phyloP scores from a whole-genome alignment of 495 filamentous ascomycete genomes.

The Astrocystis sublimbata region DNA sequence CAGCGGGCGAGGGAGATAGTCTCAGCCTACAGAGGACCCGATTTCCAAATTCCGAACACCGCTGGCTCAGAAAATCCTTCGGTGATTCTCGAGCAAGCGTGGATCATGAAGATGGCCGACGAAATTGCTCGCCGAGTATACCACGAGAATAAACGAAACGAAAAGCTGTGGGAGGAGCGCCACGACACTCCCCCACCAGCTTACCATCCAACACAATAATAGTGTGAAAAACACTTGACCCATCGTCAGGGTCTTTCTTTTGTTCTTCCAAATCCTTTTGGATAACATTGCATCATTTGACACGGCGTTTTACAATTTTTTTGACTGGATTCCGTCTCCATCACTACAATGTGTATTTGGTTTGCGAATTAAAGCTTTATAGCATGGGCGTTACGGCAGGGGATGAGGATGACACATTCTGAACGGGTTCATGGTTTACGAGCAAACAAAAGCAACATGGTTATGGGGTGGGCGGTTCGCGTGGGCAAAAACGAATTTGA shows the following conservation, averaged over 20 bases:
- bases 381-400: conserved; percentile 30
- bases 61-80: conserved; percentile 43
- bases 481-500: conserved; percentile 3
- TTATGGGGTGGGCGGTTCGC: neutral
- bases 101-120: conserved; percentile 86
- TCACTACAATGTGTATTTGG: conserved; percentile 29
- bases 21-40: conserved; percentile 35
- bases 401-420: neutral
- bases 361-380: conserved; percentile 14
- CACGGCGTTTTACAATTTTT: conserved; percentile 27
- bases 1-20: conserved; percentile 39
- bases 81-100: conserved; percentile 76
- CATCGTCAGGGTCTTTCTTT: conserved; percentile 23
- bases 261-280: conserved; percentile 22
- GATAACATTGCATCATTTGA: conserved; percentile 28
- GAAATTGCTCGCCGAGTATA: conserved; percentile 86
- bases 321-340: conserved; percentile 17
- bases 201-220: conserved; percentile 51
- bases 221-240: conserved; percentile 14
- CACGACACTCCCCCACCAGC: conserved; percentile 65
- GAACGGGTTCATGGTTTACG: conserved; percentile 11
- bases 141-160: conserved; percentile 58
- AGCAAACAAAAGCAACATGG: neutral
- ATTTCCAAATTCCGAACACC: conserved; percentile 34
- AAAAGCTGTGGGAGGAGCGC: conserved; percentile 47